Percentiles rank a stretch among this genome's conserved stretches.
Evolutionary conservation across 2,329 filamentous ascomycete species (phyloP).

Genomic region (Rachicladosporium sp.): DNA sequence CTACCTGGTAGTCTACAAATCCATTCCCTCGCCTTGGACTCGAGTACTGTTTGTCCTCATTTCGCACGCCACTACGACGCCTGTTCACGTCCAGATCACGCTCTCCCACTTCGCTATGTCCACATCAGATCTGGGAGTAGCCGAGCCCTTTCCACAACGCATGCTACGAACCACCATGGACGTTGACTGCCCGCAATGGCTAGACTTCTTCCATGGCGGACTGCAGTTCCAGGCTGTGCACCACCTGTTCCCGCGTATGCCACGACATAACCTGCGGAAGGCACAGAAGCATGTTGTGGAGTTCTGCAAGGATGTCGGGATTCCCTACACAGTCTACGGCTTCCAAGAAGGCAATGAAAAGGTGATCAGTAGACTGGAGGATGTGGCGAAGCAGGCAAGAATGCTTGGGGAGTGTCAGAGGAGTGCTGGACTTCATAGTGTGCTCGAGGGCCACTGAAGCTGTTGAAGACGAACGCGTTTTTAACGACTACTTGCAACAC

Average conservation of each 20-base stretch:
- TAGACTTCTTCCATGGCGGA: constrained; percentile 61
- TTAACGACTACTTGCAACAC: too few relatives aligned
- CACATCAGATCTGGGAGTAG: constrained; percentile 49
- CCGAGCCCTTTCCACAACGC: constrained; percentile 56
- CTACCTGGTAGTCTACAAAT: constrained; percentile 50
- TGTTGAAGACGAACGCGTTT: too few relatives aligned
- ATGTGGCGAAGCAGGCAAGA: constrained; percentile 49
- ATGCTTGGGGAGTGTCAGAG: constrained; percentile 46
- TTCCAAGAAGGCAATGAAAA: constrained; percentile 53
- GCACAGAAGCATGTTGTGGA: constrained; percentile 48
- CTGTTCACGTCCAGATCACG: constrained; percentile 60
- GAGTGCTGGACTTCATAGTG: constrained; percentile 23
- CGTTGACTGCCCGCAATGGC: constrained; percentile 58
- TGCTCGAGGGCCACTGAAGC: constrained; percentile 17
- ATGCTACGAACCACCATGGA: constrained; percentile 64
- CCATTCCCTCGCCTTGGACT: constrained; percentile 44
- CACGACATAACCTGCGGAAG: constrained; percentile 53
- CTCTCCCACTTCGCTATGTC: constrained; percentile 63
- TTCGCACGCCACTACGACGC: constrained; percentile 53
- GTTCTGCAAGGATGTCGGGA: constrained; percentile 52
- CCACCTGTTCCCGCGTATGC: constrained; percentile 56
- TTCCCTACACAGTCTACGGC: constrained; percentile 49
- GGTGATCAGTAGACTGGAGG: constrained; percentile 41
- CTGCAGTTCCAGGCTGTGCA: constrained; percentile 63
- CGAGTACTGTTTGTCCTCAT: constrained; percentile 52